Evolutionary conservation across 345 rosid species (phyloP), one percentile per base, ranked within the genome.

Genomic region (Salix udensis): DNA sequence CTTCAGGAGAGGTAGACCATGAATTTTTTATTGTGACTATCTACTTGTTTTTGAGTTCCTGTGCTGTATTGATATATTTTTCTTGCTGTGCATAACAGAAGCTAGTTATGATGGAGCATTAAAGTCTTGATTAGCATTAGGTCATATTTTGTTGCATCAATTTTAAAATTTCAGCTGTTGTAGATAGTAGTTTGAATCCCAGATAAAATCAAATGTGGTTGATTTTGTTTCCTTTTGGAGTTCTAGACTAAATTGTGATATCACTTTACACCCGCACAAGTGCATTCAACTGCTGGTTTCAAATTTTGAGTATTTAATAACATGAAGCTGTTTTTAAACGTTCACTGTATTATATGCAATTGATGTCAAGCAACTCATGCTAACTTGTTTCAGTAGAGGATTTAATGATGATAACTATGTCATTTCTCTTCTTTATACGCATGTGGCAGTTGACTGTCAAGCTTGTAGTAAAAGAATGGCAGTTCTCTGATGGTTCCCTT

Each of bases 391-490:
- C 31, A 18, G 30, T 40, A 18, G 30, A 75, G 58, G 67, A 53
- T 37, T 15, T 24, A 42, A 14, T 44, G 19, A 40, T 34, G 39
- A 36, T 21, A 67, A 77, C 40, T 14, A 19, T 39, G 30, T 9
- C 42, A 68, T 26, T 68, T 71, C 55, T 19, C 24, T 58, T 73
- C 26, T 73, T 23, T 77, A 24, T 72, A 21, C 42, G 42, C 55
- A 66, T 79, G 77, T 69, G 82, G 70, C 88, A 95, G 99, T 85
- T 96, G 86, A 87, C 88, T 0, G 94, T 96, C 52, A 84, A 77
- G 88, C 88, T 96, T 73, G 85, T 93, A 64, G 34, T 96, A 71
- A 93, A 96, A 84, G 99, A 93, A 78, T 96, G 99, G 99, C 98
- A 91, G 83, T 96, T 91, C 85, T 89, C 99, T 40, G 98, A 91